Evolutionary conservation across 163 green algal species (phyloP), one percentile per base, ranked within the genome.

Genomic region (Chlorella variabilis): DNA sequence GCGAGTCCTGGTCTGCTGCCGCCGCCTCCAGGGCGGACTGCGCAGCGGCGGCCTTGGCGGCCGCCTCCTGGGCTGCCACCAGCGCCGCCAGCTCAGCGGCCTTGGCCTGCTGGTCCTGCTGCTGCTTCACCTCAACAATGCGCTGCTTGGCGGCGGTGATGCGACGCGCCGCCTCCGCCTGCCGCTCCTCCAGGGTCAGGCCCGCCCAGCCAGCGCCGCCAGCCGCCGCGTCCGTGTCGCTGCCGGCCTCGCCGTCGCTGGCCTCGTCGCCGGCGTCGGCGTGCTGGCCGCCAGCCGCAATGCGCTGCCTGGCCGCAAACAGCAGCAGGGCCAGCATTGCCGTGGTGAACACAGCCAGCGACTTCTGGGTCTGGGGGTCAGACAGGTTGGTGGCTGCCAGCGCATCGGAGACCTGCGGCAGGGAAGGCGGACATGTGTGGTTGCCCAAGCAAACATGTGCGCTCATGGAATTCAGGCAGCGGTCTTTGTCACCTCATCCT

Each of bases 281-380:
- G 59, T 38, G 59, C n/a, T 13, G 31, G 7, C 34, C 23, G n/a
- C 68, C 42, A 15, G 25, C 48, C 3, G n/a, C 15, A 15, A 39
- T n/a, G 39, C 73, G 77, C n/a, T 33, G 36, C 38, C 36, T 42
- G 36, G 17, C 18, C 20, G 74, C 29, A 56, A 75, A 42, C n/a
- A 78, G 27, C 23, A 83, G 51, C 54, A 83, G 54, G 17, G 42
- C 54, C 38, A 78, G 36, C 33, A 83, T 8, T n/a, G 74, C 56
- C 1, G 59, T 33, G 27, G 7, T 62, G 58, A 63, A 45, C 34
- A 49, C 63, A 38, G 59, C 59, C 27, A 67, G 59, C 27, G 59
- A 6, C 29, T 67, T 67, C 49, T 69, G 76, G 7, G 34, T 54
- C 42, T 81, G 29, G 1, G 75, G 63, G 45, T 74, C 62, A 9